Evolutionary conservation across 192 early-diverging fungal genomes (phyloP), one percentile per base, ranked within the genome.

Genomic region (Funneliformis geosporum): DNA sequence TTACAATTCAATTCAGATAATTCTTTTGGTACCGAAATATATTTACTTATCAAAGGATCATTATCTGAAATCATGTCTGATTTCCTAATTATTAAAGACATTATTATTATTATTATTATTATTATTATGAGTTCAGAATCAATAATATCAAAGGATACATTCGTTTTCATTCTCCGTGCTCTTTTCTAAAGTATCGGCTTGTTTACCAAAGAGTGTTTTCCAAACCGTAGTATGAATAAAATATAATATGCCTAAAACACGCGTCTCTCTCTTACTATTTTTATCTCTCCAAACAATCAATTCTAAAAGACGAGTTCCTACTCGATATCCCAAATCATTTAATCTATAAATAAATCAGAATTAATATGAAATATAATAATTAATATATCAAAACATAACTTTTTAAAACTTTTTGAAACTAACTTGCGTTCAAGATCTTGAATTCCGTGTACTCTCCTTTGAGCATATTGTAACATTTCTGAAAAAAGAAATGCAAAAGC

Each of bases 31-130:
- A 97, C 92, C 8, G 96, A 96, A 55, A 99, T 96, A 83, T 93
- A 99, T 82, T 92, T 94, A 42, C 92, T 92, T 60, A 98, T 86
- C 5, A 92, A 76, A 2, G 97, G 97, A 62, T 99, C 97, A 79
- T 98, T 99, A 83, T 99, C 98, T n/a, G 93, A 95, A 40, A 99
- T 96, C 98, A 99, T 99, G 82, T 99, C 95, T 96, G 80, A 60
- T 12, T 78, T 7, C 33, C 65, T 64, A 43, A 68, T 40, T 27
- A 46, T 23, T 33, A 60, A 4, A 47, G 68, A 55, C 6, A 78
- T 44, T 81, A 7, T 21, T 5, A 33, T 33, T 33, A 33, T 2
- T 23, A 23, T 1, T 70, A 62, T 70, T 40, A 38, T 6, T 6
- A 14, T 23, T 38, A 81, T 28, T 14, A 16, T 6, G 11, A 21